Percentiles rank a stretch among this genome's conserved stretches.
phyloP scores from a whole-genome alignment of 306 rosid genomes.

The Begonia peltatifolia region DNA sequence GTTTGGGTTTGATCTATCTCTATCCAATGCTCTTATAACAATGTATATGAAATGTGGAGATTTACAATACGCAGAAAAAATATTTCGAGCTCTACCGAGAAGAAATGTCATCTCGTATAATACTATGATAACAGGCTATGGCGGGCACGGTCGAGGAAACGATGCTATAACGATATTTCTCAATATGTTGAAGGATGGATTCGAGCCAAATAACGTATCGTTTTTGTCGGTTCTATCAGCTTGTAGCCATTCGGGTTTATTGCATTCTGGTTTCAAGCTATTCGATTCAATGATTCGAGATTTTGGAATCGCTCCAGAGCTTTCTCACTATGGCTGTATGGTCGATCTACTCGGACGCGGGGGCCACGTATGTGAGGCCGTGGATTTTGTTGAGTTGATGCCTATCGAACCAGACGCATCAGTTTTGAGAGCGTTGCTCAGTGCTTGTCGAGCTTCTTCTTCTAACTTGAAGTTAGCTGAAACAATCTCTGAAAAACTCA shows the following conservation, averaged over 20 bases:
- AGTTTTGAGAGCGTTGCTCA: constrained; percentile 39
- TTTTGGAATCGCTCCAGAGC: constrained; percentile 25
- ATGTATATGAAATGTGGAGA: constrained; percentile 36
- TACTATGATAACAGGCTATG: constrained; percentile 31
- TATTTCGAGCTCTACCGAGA: constrained; percentile 14
- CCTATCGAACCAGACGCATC: constrained; percentile 29
- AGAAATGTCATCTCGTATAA: constrained; percentile 32
- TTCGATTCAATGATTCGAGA: constrained; percentile 25
- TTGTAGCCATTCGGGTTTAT: constrained; percentile 35
- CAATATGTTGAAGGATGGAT: constrained; percentile 22
- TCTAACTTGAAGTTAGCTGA: constrained; percentile 14
- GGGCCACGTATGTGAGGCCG: constrained; percentile 25
- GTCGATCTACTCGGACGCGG: constrained; percentile 41
- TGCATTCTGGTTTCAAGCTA: constrained; percentile 24
- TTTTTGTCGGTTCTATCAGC: constrained; percentile 32
- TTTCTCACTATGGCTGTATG: constrained; percentile 33
- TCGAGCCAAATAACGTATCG: constrained; percentile 20
- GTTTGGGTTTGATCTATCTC: constrained; percentile 12
- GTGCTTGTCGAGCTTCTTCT: constrained; percentile 22
- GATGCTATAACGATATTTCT: constrained; percentile 27
- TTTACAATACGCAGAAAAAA: constrained; percentile 23
- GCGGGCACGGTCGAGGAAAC: constrained; percentile 23
- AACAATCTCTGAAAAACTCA: constrained; percentile 22
- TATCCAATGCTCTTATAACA: constrained; percentile 25
- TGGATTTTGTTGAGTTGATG: constrained; percentile 21